Conservation (phyloP, 352 stramenopile genomes). For the Phytophthora nicotianae region DNA sequence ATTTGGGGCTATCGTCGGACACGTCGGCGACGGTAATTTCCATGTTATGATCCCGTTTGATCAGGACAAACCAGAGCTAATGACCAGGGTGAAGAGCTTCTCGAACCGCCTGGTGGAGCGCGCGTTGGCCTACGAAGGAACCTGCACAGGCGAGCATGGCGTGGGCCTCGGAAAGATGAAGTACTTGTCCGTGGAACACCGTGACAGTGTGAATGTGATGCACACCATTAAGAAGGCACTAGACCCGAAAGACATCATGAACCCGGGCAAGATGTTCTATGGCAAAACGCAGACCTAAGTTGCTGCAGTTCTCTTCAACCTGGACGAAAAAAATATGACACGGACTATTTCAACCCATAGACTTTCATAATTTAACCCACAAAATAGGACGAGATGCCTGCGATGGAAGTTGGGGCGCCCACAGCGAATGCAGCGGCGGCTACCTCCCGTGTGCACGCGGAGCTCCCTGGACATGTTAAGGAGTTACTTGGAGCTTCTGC, state of each 20-base stretch:
- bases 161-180: conserved; percentile 95
- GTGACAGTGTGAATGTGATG: conserved; percentile 92
- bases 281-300: conserved; percentile 29
- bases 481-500: conserved; percentile 41
- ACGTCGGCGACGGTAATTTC: conserved; percentile 97
- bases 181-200: conserved; percentile 91
- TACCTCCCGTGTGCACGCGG: conserved; percentile 11
- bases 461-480: conserved; percentile 39
- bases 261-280: conserved; percentile 96
- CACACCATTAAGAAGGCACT: conserved; percentile 92
- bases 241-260: conserved; percentile 96
- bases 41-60: conserved; percentile 95
- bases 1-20: conserved; percentile 91
- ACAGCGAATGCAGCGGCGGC: conserved; percentile 13
- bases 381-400: conserved; percentile 18
- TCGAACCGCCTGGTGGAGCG: conserved; percentile 76
- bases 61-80: conserved; percentile 78
- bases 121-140: conserved; percentile 90
- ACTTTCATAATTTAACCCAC: conserved; percentile 2
- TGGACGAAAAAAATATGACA: conserved; percentile 3
- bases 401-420: conserved; percentile 18
- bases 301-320: conserved; percentile 21
- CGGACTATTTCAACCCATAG: conserved; percentile 5
- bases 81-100: conserved; percentile 85
- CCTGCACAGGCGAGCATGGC: conserved; percentile 97